phyloP scores from a whole-genome alignment of 2,329 filamentous ascomycete genomes.

The Camptophora hylomeconis region DNA sequence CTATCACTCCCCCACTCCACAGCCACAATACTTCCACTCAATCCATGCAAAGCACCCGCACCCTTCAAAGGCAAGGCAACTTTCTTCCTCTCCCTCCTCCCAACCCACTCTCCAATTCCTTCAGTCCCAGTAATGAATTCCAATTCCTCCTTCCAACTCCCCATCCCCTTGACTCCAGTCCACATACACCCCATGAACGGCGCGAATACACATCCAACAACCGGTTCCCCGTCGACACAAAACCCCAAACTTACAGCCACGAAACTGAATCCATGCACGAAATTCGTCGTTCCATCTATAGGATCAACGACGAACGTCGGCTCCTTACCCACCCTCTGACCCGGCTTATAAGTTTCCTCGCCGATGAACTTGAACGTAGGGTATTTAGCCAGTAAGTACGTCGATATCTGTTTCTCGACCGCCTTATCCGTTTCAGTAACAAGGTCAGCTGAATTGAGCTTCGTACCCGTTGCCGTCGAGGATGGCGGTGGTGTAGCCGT shows the following conservation, averaged over 20 bases:
- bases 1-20: slow-evolving; percentile 52
- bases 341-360: slow-evolving; percentile 47
- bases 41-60: slow-evolving; percentile 29
- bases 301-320: slow-evolving; percentile 53
- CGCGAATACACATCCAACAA: slow-evolving; percentile 49
- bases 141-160: slow-evolving; percentile 33
- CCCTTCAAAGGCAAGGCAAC: slow-evolving; percentile 18
- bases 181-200: slow-evolving; percentile 45
- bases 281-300: slow-evolving; percentile 53
- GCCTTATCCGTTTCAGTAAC: slow-evolving; percentile 52
- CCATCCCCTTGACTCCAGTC: slow-evolving; percentile 41
- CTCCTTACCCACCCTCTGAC: slow-evolving; percentile 34
- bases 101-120: slow-evolving; percentile 2
- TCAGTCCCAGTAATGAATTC: slow-evolving; percentile 18
- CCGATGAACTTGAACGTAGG: slow-evolving; percentile 40
- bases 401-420: slow-evolving; percentile 45
- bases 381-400: slow-evolving; percentile 36
- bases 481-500: slow-evolving; percentile 24
- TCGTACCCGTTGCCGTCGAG: slow-evolving; percentile 24
- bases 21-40: slow-evolving; percentile 40
- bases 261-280: slow-evolving; percentile 48
- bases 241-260: slow-evolving; percentile 48
- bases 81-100: slow-evolving; percentile 14
- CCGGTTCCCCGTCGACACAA: slow-evolving; percentile 35
- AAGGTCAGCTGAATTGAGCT: slow-evolving; percentile 44